These are phyloP conservation scores for Caryopteris hybrid DNA, from an alignment of 305 asterid genomes.

Conservation along the genomic window DNA sequence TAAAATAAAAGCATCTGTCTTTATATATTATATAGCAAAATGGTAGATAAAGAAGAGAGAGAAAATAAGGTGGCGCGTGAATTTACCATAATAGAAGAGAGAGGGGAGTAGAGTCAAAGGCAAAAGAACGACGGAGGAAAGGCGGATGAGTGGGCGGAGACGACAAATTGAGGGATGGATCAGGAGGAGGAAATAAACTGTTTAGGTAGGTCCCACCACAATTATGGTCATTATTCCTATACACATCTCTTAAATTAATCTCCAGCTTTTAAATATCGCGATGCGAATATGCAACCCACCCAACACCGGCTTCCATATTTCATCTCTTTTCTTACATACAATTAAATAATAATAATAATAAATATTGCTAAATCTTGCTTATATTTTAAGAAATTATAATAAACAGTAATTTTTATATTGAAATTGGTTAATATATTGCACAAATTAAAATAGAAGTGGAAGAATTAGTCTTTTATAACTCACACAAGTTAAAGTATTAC, in stretches of 20 bases:
- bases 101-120: slow-evolving; percentile 30
- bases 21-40: neutral
- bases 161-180: slow-evolving; percentile 53
- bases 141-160: slow-evolving; percentile 41
- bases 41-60: slow-evolving; percentile 13
- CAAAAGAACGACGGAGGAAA: slow-evolving; percentile 38
- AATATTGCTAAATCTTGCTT: no score
- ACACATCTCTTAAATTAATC: neutral
- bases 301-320: no score
- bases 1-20: slow-evolving; percentile 9
- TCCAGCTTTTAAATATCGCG: no score
- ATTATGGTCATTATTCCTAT: neutral
- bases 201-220: slow-evolving; percentile 39
- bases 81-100: slow-evolving; percentile 9
- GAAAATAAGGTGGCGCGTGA: slow-evolving; percentile 23
- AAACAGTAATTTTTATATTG: no score
- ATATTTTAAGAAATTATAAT: no score
- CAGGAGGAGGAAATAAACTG: slow-evolving; percentile 35
- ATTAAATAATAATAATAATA: no score
- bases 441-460: no score
- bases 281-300: no score
- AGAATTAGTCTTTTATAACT: no score
- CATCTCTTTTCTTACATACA: no score
- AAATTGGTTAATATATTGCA: no score
- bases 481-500: no score